Conservation (phyloP, 2,329 filamentous ascomycete species). For the Colletotrichum nymphaeae region DNA sequence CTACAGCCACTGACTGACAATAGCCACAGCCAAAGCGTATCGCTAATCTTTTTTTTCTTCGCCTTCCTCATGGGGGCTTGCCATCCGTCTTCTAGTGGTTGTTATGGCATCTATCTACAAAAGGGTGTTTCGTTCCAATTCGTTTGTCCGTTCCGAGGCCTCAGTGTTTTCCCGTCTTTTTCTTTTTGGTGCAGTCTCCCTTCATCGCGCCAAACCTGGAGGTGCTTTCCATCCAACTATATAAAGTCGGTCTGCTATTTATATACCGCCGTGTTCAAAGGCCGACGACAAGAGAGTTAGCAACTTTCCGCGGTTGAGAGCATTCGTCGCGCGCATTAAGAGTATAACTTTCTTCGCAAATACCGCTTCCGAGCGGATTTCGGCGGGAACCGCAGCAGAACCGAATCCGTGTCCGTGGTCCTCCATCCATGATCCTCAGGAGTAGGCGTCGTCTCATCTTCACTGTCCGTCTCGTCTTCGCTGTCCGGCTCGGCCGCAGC, state of each 20-base stretch:
- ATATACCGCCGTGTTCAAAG: background rate
- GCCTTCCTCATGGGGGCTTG: background rate
- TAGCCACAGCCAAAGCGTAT: background rate
- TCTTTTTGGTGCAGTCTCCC: background rate
- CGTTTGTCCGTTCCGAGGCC: background rate
- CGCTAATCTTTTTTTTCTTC: background rate
- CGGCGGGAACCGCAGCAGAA: conserved; percentile 25
- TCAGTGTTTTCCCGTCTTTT: background rate
- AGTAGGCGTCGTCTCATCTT: background rate
- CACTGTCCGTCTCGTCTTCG: background rate
- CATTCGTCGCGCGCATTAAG: conserved; percentile 9
- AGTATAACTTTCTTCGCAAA: conserved; percentile 29
- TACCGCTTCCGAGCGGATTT: conserved; percentile 29
- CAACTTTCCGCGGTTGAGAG: background rate
- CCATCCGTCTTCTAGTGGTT: background rate
- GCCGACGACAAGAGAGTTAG: background rate
- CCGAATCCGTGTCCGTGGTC: conserved; percentile 15
- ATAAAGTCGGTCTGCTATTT: background rate
- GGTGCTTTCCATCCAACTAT: background rate
- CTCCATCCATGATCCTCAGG: background rate
- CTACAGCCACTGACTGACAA: background rate
- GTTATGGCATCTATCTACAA: background rate
- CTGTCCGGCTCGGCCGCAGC: conserved; percentile 9
- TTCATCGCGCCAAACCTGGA: background rate
- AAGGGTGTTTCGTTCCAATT: background rate